Conservation (phyloP, 805 yeast genomes). For the Ogataea siamensis region DNA sequence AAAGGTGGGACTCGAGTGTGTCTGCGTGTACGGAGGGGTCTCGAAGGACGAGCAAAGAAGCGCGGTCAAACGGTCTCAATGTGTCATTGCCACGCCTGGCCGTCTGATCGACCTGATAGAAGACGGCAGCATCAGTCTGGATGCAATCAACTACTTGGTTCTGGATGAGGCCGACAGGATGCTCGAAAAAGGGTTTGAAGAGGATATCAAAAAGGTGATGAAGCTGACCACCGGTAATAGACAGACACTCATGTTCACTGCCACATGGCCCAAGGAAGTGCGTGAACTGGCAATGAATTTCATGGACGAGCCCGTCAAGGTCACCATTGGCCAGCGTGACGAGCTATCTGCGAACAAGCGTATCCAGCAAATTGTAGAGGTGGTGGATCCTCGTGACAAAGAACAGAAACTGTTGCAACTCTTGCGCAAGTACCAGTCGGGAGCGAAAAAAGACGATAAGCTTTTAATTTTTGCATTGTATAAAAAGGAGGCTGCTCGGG, state of each 20-base stretch:
- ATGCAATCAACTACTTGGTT: conserved; percentile 71
- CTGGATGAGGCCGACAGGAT: conserved; percentile 98
- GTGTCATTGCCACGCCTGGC: conserved; percentile 98
- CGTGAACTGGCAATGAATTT: conserved; percentile 85
- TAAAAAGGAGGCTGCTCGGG: conserved; percentile 93
- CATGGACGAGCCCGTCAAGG: conserved; percentile 83
- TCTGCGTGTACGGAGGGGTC: conserved; percentile 96
- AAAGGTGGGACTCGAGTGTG: conserved; percentile 62
- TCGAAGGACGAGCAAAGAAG: conserved; percentile 88
- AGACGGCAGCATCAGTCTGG: conserved; percentile 77
- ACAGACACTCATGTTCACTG: conserved; percentile 98
- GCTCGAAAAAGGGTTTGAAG: conserved; percentile 98
- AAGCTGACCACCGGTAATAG: conserved; percentile 54
- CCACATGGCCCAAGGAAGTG: conserved; percentile 99
- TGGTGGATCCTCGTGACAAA: conserved; percentile 76
- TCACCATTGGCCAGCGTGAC: conserved; percentile 91
- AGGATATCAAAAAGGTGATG: conserved; percentile 85
- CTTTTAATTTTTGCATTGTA: conserved; percentile 90
- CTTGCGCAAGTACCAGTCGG: conserved; percentile 71
- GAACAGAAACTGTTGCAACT: conserved; percentile 73
- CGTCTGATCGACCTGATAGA: conserved; percentile 86
- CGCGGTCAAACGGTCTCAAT: conserved; percentile 62
- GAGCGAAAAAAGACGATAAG: conserved; percentile 66
- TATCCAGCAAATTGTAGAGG: conserved; percentile 91
- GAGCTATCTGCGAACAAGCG: conserved; percentile 93